Conservation (phyloP, 768 basidiomycete species). For the Tylopilus sp. region DNA sequence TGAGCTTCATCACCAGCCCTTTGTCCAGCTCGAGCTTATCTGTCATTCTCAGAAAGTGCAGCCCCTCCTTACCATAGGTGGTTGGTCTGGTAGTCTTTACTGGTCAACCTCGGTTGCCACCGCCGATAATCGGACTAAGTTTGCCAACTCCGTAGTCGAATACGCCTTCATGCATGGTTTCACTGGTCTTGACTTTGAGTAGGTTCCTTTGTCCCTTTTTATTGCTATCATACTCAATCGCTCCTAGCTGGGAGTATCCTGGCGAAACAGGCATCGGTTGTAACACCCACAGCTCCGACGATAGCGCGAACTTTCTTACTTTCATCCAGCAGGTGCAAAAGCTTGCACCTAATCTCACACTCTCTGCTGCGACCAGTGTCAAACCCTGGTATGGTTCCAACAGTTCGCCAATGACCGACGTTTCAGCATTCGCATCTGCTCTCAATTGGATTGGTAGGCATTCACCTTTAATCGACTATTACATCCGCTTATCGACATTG, state of each 20-base stretch:
- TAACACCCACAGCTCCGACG: conserved; percentile 58
- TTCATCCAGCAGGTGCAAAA: conserved; percentile 72
- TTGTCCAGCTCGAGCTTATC: background rate
- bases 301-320: conserved; percentile 74
- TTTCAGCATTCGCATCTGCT: conserved; percentile 60
- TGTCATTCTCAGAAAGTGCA: conserved; percentile 42
- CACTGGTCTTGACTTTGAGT: conserved; percentile 71
- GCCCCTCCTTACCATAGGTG: conserved; percentile 60
- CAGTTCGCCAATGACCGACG: conserved; percentile 55
- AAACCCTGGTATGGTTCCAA: conserved; percentile 60
- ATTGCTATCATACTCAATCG: background rate
- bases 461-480: conserved; percentile 1
- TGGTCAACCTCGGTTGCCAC: conserved; percentile 60
- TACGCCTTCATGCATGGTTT: conserved; percentile 49
- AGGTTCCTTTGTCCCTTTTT: conserved; percentile 19
- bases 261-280: conserved; percentile 62
- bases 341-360: conserved; percentile 52
- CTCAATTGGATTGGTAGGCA: conserved; percentile 67
- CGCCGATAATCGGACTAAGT: conserved; percentile 50
- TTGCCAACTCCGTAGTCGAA: conserved; percentile 50
- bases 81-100: conserved; percentile 62
- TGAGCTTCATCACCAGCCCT: conserved; percentile 2
- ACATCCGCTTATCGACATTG: conserved; percentile 28
- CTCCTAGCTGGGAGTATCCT: conserved; percentile 84
- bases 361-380: conserved; percentile 70